Percentiles rank a stretch among this genome's conserved stretches.
phyloP scores from a whole-genome alignment of 2,329 filamentous ascomycete genomes.

The Triangularia verruculosa region DNA sequence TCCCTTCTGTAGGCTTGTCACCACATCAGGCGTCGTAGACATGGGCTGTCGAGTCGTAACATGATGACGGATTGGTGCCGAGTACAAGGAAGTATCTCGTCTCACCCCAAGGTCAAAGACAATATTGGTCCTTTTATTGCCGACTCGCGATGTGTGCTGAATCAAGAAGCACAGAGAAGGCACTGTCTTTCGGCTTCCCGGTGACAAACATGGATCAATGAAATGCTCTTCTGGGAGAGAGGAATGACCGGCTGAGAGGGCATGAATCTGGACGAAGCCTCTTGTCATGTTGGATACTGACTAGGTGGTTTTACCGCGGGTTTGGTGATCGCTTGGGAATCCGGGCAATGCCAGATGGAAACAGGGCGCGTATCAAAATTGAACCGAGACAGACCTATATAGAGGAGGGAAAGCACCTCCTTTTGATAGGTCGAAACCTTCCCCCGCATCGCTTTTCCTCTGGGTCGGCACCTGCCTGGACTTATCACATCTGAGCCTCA shows the following conservation, averaged over 20 bases:
- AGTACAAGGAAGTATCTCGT: conserved; percentile 40
- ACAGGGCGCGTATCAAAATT: too few species aligned
- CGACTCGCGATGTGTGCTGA: conserved; percentile 32
- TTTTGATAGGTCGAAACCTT: background rate
- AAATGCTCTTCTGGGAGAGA: conserved; percentile 44
- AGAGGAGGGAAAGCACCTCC: background rate
- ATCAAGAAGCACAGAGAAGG: conserved; percentile 50
- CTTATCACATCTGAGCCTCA: background rate
- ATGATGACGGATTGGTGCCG: conserved; percentile 42
- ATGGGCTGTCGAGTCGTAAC: conserved; percentile 42
- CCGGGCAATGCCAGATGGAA: too few species aligned
- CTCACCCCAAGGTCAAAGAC: conserved; percentile 53
- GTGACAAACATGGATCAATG: conserved; percentile 37
- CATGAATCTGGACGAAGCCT: conserved; percentile 18
- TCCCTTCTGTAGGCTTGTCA: conserved; percentile 17
- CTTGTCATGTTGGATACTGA: background rate
- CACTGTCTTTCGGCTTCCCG: conserved; percentile 41
- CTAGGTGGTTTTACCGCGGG: too few species aligned
- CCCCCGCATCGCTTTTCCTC: background rate
- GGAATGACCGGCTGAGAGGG: conserved; percentile 33
- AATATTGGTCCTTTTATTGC: conserved; percentile 31
- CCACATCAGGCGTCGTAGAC: conserved; percentile 38
- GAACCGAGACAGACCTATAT: background rate
- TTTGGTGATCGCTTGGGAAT: too few species aligned
- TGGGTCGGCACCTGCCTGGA: too few species aligned